phyloP scores from a whole-genome alignment of 108 stramenopile genomes.

The Fistulifera pelliculosa region DNA sequence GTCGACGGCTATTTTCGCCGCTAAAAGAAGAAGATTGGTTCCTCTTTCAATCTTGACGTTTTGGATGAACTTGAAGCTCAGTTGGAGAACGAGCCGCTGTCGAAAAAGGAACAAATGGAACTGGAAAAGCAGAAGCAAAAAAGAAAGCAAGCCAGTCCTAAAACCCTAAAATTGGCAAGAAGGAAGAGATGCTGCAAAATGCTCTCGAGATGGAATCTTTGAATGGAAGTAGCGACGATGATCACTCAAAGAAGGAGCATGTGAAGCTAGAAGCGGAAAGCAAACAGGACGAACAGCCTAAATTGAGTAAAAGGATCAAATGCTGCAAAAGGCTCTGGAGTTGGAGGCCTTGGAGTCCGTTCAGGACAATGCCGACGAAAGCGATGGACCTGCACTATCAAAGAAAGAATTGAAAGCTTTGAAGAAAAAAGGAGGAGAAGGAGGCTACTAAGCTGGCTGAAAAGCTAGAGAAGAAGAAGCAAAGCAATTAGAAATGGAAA shows the following conservation, averaged over 20 bases:
- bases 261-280: slow-evolving; percentile 21
- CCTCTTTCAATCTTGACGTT: slow-evolving; percentile 53
- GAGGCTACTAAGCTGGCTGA: slow-evolving; percentile 31
- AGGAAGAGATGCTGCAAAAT: slow-evolving; percentile 32
- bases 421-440: slow-evolving; percentile 43
- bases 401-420: slow-evolving; percentile 36
- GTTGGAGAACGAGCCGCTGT: slow-evolving; percentile 19
- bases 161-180: slow-evolving; percentile 15
- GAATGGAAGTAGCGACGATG: slow-evolving; percentile 14
- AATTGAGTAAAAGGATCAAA: slow-evolving; percentile 32
- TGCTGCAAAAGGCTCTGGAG: slow-evolving; percentile 26
- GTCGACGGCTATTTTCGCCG: background rate
- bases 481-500: slow-evolving; percentile 20
- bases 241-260: slow-evolving; percentile 16
- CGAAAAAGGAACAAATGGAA: slow-evolving; percentile 32
- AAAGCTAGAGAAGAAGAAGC: slow-evolving; percentile 40
- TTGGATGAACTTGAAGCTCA: slow-evolving; percentile 33
- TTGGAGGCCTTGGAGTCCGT: slow-evolving; percentile 18
- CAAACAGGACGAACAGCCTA: slow-evolving; percentile 2
- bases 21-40: slow-evolving; percentile 31
- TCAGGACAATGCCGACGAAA: slow-evolving; percentile 7
- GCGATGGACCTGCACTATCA: slow-evolving; percentile 27
- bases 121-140: slow-evolving; percentile 36
- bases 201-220: slow-evolving; percentile 23
- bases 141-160: slow-evolving; percentile 12